These are phyloP conservation scores for Fusarium tricinctum DNA, from an alignment of 2,329 filamentous ascomycete genomes.

Conservation along the genomic window DNA sequence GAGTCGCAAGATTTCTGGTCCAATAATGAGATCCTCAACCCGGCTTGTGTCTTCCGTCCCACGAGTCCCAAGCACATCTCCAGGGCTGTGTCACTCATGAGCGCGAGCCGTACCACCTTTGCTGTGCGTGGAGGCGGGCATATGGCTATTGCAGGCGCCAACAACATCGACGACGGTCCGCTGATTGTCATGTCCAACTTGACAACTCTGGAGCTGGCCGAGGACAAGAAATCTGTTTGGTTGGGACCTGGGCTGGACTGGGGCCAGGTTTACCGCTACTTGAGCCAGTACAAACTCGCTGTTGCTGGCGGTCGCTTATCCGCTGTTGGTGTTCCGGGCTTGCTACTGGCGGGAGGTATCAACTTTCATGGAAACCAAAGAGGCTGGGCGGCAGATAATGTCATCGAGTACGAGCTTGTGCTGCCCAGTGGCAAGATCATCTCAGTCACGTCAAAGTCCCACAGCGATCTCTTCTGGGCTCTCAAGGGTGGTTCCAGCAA, in stretches of 20 bases:
- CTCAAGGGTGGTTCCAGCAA: conserved; percentile 56
- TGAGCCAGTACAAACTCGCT: conserved; percentile 19
- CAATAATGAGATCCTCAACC: conserved; percentile 23
- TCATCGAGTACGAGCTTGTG: conserved; percentile 59
- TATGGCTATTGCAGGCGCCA: conserved; percentile 41
- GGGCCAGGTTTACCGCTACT: conserved; percentile 38
- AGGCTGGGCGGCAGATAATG: conserved; percentile 50
- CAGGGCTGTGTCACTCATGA: conserved; percentile 1
- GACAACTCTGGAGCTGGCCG: conserved; percentile 21
- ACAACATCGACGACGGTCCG: conserved; percentile 36
- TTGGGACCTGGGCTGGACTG: conserved; percentile 37
- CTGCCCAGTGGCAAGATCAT: conserved; percentile 57
- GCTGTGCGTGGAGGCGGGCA: conserved; percentile 43
- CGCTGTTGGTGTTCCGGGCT: conserved; percentile 36
- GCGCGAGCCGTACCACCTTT: conserved; percentile 4
- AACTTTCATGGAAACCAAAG: conserved; percentile 46
- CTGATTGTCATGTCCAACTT: conserved; percentile 39
- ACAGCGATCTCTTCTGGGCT: conserved; percentile 55
- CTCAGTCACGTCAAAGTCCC: conserved; percentile 53
- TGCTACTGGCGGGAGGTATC: conserved; percentile 38
- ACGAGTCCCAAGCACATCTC: conserved; percentile 14
- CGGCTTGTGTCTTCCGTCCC: conserved; percentile 34
- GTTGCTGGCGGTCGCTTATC: conserved; percentile 38
- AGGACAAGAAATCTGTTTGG: conserved; percentile 29
- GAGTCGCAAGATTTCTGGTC: conserved; percentile 37